Base-by-base conservation (phyloP, 225 moss, liverwort and hornwort species). In the Physcomitrellopsis africana region DNA sequence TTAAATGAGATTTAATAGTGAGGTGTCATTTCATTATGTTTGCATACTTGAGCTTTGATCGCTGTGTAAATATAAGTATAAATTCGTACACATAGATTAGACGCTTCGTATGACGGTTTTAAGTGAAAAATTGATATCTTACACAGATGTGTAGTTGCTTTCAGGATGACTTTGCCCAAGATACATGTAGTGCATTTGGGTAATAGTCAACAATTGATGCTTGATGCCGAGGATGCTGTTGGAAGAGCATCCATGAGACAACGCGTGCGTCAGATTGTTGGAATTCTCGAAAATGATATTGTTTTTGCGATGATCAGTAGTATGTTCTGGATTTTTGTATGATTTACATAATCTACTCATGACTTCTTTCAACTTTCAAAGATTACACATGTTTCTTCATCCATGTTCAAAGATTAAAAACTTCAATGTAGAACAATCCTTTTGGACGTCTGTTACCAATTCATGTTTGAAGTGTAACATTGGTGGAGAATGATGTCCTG, bases 251-350 rank as follows among this genome's bases (percentile, higher is more conserved):
- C 70, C 44, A 26, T 72, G 51, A 76, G 79, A 46, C 52, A 73
- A 9, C 79, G 5, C 60, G 23, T 88, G 42, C 81, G 79, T 20
- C 58, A 47, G 18, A 63, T 54, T 26, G 0, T 81, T 3, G 70
- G 74, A 27, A 68, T 88, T 63, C 46, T 41, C 9, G 65, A 85
- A 10, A 60, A 67, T 23, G 85, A 86, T 53, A 58, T 81, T 7
- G 81, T 86, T 10, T 81, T 88, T 79, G 47, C 70, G 0, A 86
- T 88, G 82, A 88, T 88, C 72, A 88, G 83, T 62, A 88, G 85
- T 88, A 83, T 59, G 79, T 42, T 47, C 10, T 51, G 32, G 24
- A 17, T 32, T 59, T 60, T 48, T 43, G 0, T 42, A 0, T 63
- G 7, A 11, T 20, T 8, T 43, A 12, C 0, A 67, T 0, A 23